These are phyloP conservation scores for Tetragonia tetragonoides DNA, from an alignment of 148 eudicot species.

Conservation along the genomic window DNA sequence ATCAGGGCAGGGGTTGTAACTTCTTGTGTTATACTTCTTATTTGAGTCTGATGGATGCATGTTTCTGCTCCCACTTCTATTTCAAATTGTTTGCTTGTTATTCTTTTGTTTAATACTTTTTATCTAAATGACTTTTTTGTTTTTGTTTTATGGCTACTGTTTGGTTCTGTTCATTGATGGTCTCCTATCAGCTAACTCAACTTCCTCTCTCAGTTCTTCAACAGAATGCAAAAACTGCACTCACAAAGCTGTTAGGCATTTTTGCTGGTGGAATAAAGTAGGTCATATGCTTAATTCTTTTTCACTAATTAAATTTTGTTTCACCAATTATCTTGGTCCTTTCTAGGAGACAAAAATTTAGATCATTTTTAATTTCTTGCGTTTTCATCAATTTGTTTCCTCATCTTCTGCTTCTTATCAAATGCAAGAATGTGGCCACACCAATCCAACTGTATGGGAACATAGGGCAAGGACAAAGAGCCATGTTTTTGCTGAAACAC, in stretches of 20 bases:
- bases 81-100: background rate
- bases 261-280: constrained; percentile 96
- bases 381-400: background rate
- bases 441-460: constrained; percentile 66
- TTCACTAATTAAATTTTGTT: background rate
- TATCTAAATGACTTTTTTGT: too few species aligned
- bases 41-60: background rate
- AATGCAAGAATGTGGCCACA: constrained; percentile 54
- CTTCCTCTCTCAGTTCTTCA: constrained; percentile 41
- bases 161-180: background rate
- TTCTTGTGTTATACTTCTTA: background rate
- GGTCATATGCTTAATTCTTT: constrained; percentile 9
- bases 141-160: too few species aligned
- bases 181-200: background rate
- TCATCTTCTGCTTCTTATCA: constrained; percentile 8
- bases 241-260: constrained; percentile 81
- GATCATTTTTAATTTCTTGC: background rate
- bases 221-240: constrained; percentile 56
- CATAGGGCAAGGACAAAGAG: constrained; percentile 45
- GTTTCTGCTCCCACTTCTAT: background rate
- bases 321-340: background rate
- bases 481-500: constrained; percentile 80
- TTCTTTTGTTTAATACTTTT: background rate
- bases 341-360: too few species aligned
- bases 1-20: background rate